Percentiles rank a stretch among this genome's conserved stretches.
These are phyloP conservation scores for Paramecium biaurelia DNA, from an alignment of 73 alveolate species.

Conservation along the genomic window DNA sequence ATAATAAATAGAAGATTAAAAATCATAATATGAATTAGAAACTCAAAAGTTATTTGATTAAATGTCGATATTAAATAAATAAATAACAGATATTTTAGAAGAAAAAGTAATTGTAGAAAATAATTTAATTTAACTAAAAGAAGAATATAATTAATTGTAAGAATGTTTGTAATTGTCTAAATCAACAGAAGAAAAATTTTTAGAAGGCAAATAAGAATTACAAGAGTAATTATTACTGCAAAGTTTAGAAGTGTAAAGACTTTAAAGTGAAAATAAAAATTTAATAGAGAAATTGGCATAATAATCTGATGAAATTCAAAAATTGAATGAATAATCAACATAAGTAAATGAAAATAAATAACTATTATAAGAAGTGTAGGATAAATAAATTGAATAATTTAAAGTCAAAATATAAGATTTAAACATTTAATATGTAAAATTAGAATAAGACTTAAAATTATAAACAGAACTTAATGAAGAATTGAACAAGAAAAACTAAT, in stretches of 20 bases:
- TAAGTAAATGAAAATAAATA: not conserved
- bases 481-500: not conserved
- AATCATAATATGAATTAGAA: not conserved
- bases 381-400: not conserved
- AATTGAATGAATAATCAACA: not conserved
- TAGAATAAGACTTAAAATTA: not conserved
- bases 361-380: not conserved
- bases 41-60: not conserved
- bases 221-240: not conserved
- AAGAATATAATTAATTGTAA: not conserved
- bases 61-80: not conserved
- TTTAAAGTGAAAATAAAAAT: not conserved
- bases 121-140: not conserved
- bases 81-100: not conserved
- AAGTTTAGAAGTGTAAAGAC: not conserved
- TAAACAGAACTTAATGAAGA: not conserved
- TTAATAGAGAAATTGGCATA: not conserved
- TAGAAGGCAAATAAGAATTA: not conserved
- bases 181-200: not conserved
- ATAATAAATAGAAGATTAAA: not conserved
- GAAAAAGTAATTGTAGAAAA: not conserved
- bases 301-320: not conserved
- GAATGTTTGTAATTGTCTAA: not conserved
- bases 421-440: not conserved
- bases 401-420: not conserved